A percentile compares a stretch with the other conserved stretches of the same genome.
Evolutionary conservation across 805 yeast species (phyloP).

Genomic region (Candida parachauliodes): DNA sequence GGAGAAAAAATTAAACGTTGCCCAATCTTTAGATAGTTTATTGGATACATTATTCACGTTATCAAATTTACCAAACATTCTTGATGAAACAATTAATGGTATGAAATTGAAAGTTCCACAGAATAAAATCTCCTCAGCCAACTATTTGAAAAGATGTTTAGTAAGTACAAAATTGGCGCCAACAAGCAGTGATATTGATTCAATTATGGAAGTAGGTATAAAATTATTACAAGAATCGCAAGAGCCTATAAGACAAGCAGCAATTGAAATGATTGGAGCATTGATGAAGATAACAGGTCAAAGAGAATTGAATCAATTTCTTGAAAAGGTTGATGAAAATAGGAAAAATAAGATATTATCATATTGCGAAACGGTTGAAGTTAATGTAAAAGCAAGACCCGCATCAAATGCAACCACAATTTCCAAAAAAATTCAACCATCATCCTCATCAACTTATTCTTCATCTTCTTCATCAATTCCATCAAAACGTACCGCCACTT

Average conservation of each 20-base stretch:
- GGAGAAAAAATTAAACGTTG: slow-evolving; percentile 78
- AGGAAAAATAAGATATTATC: slow-evolving; percentile 65
- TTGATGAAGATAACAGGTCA: slow-evolving; percentile 81
- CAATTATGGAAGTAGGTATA: slow-evolving; percentile 50
- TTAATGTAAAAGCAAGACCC: slow-evolving; percentile 29
- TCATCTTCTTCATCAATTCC: slow-evolving; percentile 41
- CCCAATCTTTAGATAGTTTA: slow-evolving; percentile 65
- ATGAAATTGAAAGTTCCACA: slow-evolving; percentile 82
- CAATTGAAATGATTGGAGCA: slow-evolving; percentile 76
- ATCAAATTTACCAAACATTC: slow-evolving; percentile 49
- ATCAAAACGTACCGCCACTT: slow-evolving; percentile 65
- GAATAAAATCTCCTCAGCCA: slow-evolving; percentile 66
- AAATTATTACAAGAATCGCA: slow-evolving; percentile 78
- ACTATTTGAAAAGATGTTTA: slow-evolving; percentile 62
- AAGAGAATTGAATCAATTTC: slow-evolving; percentile 52
- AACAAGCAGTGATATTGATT: slow-evolving; percentile 48
- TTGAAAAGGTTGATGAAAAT: slow-evolving; percentile 74
- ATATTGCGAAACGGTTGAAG: slow-evolving; percentile 52
- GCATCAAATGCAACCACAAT: neutral
- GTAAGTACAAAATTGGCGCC: slow-evolving; percentile 49
- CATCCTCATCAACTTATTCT: slow-evolving; percentile 10
- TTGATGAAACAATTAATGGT: slow-evolving; percentile 56
- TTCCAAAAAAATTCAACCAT: slow-evolving; percentile 1
- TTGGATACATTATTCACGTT: slow-evolving; percentile 59
- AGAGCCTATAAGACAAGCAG: slow-evolving; percentile 76